Percentiles rank a stretch among this genome's conserved stretches.
These are phyloP conservation scores for Erucastrum elatum DNA, from an alignment of 345 rosid genomes.

Conservation along the genomic window DNA sequence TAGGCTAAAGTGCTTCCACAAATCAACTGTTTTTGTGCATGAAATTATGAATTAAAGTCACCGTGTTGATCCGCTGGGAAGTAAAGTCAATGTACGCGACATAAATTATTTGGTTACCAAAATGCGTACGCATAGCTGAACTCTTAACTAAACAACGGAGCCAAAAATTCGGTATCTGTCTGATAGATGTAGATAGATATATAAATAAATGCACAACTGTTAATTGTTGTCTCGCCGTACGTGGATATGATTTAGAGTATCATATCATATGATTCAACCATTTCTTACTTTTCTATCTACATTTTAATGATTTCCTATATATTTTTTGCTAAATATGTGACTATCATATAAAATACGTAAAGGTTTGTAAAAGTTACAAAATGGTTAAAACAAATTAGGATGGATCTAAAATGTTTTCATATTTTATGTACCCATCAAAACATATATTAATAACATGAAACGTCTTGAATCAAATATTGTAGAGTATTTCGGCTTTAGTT, in stretches of 20 bases:
- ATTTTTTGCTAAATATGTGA: background rate
- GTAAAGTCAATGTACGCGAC: background rate
- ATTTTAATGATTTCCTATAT: background rate
- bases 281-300: background rate
- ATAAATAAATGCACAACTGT: conserved; percentile 19
- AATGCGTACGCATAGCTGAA: background rate
- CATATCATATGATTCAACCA: background rate
- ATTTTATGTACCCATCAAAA: too few relatives aligned
- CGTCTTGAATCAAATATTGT: too few relatives aligned
- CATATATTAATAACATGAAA: too few relatives aligned
- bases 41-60: background rate
- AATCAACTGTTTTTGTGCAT: background rate
- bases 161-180: background rate
- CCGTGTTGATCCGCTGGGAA: background rate
- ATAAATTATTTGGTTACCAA: background rate
- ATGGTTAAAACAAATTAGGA: too few relatives aligned
- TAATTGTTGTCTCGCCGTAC: background rate
- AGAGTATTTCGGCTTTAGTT: background rate
- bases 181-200: background rate
- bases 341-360: background rate
- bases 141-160: background rate
- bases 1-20: too few relatives aligned
- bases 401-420: background rate
- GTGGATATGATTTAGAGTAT: background rate
- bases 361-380: background rate